Base-by-base conservation (phyloP, 1,284 basidiomycete genomes). In the Cerioporus squamosus region DNA sequence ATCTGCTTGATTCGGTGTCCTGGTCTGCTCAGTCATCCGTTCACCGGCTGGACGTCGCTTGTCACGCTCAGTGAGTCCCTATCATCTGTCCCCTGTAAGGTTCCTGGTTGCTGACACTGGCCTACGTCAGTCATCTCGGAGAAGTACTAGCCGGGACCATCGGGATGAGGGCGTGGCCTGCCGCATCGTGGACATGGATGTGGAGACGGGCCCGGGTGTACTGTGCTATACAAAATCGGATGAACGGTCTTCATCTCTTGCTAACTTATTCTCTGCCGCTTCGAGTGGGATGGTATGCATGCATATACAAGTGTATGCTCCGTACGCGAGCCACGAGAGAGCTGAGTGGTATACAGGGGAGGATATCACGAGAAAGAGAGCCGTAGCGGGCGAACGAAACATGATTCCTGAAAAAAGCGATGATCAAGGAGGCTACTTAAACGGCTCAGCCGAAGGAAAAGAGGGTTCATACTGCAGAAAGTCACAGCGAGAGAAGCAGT, bases 41-140 rank as follows among this genome's bases (percentile, higher is more conserved):
- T 95, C 77, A 95, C 93, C 20, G 93, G 93, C n/a, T 95, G 93
- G 93, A 94, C 93, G 24, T 93, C 93, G 33, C 78, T 95, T 45
- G 83, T 93, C 18, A 85, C 93, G 20, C 75, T 95, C 66, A 90
- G 87, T 90, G 70, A 76, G 88, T 63, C 9, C 2, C 18, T 8
- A 1, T 22, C 40, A 7, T 20, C 18, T 2, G 3, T 4, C 10
- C 12, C 43, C 12, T 15, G n/a, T n/a, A 24, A 7, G 14, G 26
- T 70, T 17, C 44, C 51, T 67, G 66, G 68, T 26, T 40, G 44
- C 40, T 18, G 14, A n/a, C 22, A 18, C 15, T 17, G 10, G 33
- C 12, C n/a, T 8, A 9, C 15, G 44, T 36, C 59, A 80, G 79
- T 80, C 53, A 67, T 80, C 36, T 77, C 79, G 1, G 78, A 80